Evolutionary conservation across 2,329 filamentous ascomycete genomes (phyloP).

Genomic region (Colletotrichum acutatum): DNA sequence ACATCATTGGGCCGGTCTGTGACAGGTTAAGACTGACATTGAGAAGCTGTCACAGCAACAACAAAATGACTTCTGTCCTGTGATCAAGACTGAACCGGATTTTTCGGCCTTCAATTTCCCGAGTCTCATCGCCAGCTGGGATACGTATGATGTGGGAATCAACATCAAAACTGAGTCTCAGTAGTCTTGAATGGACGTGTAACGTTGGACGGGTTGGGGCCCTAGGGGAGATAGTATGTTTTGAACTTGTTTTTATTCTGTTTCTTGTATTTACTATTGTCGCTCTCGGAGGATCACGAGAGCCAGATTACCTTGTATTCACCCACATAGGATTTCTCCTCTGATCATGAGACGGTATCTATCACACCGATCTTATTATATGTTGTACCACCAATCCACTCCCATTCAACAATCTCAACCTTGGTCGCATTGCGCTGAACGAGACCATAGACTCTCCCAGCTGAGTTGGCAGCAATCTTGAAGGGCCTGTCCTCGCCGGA

Average conservation of each 20-base stretch:
- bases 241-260: not conserved
- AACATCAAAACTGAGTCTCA: not conserved
- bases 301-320: not conserved
- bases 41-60: not conserved
- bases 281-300: not conserved
- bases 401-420: constrained; percentile 33
- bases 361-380: constrained; percentile 30
- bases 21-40: not conserved
- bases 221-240: not conserved
- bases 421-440: constrained; percentile 8
- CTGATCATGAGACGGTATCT: constrained; percentile 9
- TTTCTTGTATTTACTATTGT: not conserved
- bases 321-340: not conserved
- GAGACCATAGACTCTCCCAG: constrained; percentile 30
- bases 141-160: not conserved
- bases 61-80: not conserved
- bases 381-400: constrained; percentile 34
- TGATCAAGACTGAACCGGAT: not conserved
- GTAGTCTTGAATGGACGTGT: not conserved
- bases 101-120: not conserved
- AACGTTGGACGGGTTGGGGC: not conserved
- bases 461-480: constrained; percentile 28
- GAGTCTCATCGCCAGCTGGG: not conserved
- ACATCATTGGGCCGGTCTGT: not conserved
- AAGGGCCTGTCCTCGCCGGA: constrained; percentile 19